These are phyloP conservation scores for Thraustochytrium sp. DNA, from an alignment of 352 stramenopile genomes.

Conservation along the genomic window DNA sequence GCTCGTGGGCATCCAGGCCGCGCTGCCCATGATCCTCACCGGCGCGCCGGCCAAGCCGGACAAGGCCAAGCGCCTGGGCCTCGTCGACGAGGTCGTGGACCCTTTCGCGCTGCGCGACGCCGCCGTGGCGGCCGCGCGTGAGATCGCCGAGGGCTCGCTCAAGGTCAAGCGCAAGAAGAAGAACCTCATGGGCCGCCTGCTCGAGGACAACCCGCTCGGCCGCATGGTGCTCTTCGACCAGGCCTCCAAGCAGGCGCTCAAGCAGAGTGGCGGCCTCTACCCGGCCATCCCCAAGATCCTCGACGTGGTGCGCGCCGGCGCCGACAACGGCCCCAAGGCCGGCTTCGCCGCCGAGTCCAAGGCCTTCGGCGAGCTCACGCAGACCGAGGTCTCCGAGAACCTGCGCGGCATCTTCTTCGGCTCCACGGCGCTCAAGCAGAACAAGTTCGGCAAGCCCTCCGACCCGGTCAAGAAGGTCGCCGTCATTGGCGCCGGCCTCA, in stretches of 20 bases:
- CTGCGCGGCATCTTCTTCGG: constrained; percentile 94
- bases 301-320: constrained; percentile 71
- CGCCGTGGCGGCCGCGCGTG: constrained; percentile 75
- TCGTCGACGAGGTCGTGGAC: constrained; percentile 90
- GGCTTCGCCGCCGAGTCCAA: constrained; percentile 84
- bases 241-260: constrained; percentile 88
- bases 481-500: constrained; percentile 93
- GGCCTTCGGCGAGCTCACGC: constrained; percentile 91
- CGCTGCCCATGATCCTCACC: constrained; percentile 94
- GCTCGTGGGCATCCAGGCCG: constrained; percentile 82
- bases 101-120: constrained; percentile 77
- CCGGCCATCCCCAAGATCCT: constrained; percentile 89
- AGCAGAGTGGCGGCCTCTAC: constrained; percentile 95
- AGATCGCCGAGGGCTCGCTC: constrained; percentile 77
- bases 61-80: constrained; percentile 93
- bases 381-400: constrained; percentile 85
- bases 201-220: constrained; percentile 88
- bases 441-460: constrained; percentile 82
- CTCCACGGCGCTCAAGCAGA: constrained; percentile 91
- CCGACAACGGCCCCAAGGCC: constrained; percentile 69
- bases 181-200: constrained; percentile 69
- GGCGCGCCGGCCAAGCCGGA: constrained; percentile 82
- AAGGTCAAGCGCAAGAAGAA: constrained; percentile 80
- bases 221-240: constrained; percentile 83
- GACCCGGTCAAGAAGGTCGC: constrained; percentile 75